Percentiles rank a stretch among this genome's conserved stretches.
These are phyloP conservation scores for Blastomyces parvus DNA, from an alignment of 2,329 filamentous ascomycete genomes.

Conservation along the genomic window DNA sequence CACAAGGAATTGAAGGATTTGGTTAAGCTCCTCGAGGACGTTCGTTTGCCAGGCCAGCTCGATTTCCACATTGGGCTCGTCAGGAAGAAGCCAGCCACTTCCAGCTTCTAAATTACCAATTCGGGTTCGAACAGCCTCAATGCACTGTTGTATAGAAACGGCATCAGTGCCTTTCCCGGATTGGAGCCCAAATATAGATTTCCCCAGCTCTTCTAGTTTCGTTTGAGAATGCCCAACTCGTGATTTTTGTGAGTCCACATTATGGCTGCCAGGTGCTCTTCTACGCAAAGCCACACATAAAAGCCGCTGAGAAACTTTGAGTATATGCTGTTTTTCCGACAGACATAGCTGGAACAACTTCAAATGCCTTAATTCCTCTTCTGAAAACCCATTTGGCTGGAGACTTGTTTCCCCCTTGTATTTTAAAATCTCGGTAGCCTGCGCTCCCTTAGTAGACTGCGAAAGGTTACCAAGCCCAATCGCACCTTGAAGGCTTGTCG, in stretches of 20 bases:
- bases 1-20: constrained; percentile 64
- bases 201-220: constrained; percentile 23
- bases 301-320: constrained; percentile 51
- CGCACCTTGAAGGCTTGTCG: constrained; percentile 64
- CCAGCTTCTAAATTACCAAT: constrained; percentile 26
- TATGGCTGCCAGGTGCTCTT: constrained; percentile 16
- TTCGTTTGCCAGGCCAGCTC: constrained; percentile 55
- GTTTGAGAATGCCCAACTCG: constrained; percentile 10
- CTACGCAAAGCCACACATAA: constrained; percentile 27
- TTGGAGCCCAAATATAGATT: constrained; percentile 24
- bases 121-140: constrained; percentile 28
- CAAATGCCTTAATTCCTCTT: constrained; percentile 51
- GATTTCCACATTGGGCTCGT: constrained; percentile 42
- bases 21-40: constrained; percentile 59
- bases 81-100: constrained; percentile 39
- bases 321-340: constrained; percentile 58
- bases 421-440: constrained; percentile 28
- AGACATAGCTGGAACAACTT: constrained; percentile 65
- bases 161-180: constrained; percentile 18
- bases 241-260: constrained; percentile 8
- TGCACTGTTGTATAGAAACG: constrained; percentile 26
- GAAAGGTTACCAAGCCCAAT: constrained; percentile 22
- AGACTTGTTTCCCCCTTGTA: constrained; percentile 20
- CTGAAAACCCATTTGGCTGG: constrained; percentile 46
- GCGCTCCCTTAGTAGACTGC: constrained; percentile 11